These are phyloP conservation scores for Pneumocystis oryctolagi DNA, from an alignment of 1,139 yeast genomes.

Conservation along the genomic window DNA sequence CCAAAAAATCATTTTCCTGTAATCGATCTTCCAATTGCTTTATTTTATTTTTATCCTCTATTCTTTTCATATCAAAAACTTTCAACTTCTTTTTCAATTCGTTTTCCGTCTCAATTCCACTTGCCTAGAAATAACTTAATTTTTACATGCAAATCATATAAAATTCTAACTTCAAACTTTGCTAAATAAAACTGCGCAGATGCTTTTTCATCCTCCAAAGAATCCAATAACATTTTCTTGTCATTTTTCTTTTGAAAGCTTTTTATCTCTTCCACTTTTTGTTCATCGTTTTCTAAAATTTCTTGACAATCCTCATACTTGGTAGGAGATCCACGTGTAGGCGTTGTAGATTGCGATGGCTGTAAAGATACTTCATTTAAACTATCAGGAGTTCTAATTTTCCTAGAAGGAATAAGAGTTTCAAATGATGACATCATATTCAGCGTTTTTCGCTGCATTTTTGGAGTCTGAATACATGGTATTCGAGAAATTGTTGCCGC, in stretches of 20 bases:
- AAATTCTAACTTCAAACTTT: neutral
- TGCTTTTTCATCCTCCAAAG: neutral
- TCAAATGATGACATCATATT: neutral
- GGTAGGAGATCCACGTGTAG: neutral
- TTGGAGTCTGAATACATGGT: neutral
- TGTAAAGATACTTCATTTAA: neutral
- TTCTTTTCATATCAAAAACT: constrained; percentile 22
- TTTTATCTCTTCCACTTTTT: neutral
- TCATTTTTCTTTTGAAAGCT: neutral
- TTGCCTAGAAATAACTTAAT: neutral
- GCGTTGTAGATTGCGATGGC: neutral
- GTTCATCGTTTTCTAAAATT: neutral
- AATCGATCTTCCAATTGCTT: constrained; percentile 18
- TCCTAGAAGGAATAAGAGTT: neutral
- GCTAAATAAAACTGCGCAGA: neutral
- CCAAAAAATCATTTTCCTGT: constrained; percentile 24
- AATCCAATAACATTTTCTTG: neutral
- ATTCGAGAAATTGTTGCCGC: neutral
- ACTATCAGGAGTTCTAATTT: neutral
- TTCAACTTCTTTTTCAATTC: constrained; percentile 21
- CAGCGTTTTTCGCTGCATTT: neutral
- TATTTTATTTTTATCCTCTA: constrained; percentile 21
- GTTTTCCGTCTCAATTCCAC: constrained; percentile 9
- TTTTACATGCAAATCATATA: neutral
- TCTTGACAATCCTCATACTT: neutral